Evolutionary conservation across 2,329 filamentous ascomycete species (phyloP), one percentile per base, ranked within the genome.

Genomic region (Colletotrichum eleusines): DNA sequence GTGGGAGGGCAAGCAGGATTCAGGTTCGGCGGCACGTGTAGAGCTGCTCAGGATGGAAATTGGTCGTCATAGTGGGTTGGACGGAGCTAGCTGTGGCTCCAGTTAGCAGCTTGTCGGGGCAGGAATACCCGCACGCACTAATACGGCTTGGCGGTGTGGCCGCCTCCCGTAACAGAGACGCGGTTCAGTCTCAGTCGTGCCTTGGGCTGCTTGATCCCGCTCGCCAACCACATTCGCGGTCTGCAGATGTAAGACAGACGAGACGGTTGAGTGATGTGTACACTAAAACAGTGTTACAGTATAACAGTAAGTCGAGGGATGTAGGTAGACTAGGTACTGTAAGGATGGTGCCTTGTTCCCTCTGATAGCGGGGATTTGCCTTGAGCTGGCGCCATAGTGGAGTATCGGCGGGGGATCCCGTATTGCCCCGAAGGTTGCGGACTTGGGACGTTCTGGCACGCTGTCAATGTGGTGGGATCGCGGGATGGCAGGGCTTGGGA

Each of bases 61-160:
- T 58, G n/a, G 44, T 71, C 63, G 68, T 67, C 68, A 67, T 67
- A 53, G 68, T 71, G 63, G 57, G 50, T 62, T 38, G n/a, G 51
- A 58, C n/a, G 55, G 57, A 50, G 42, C 42, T 53, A 50, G 35
- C 58, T 64, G 42, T 62, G 51, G 68, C 57, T 66, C 57, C 67
- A 70, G 55, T 62, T 54, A 48, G 61, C 51, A 40, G 8, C 33
- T 40, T 28, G 14, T 51, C 26, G 31, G 28, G 59, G 44, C n/a
- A 11, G 8, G 42, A n/a, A 44, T 44, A 44, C 42, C 20, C 18
- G 26, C 9, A 53, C 7, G 4, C 18, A 9, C 11, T 28, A 11
- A 18, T 38, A 23, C 5, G 53, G 35, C 4, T 18, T 46, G 48
- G 12, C 23, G 55, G 38, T 33, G 28, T 23, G 18, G 51, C 58